Evolutionary conservation across 345 rosid species (phyloP).

Genomic region (Euphorbia tirucalli): DNA sequence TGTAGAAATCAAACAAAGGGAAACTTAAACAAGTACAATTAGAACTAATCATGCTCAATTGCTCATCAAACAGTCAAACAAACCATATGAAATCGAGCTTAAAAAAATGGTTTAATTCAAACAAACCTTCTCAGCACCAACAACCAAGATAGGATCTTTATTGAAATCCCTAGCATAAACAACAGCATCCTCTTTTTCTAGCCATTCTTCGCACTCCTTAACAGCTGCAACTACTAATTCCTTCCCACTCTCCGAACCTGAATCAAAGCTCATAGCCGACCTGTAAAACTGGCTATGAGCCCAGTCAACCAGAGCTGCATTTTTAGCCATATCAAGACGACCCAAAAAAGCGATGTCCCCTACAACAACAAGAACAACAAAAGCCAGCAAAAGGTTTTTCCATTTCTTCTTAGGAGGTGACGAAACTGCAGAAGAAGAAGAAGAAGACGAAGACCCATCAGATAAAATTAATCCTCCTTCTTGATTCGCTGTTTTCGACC

Average conservation of each 20-base stretch:
- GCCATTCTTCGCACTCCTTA: conserved; percentile 66
- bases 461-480: conserved; percentile 35
- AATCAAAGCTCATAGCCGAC: conserved; percentile 20
- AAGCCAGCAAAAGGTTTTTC: conserved; percentile 56
- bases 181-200: conserved; percentile 66
- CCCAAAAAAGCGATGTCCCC: conserved; percentile 81
- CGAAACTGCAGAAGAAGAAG: conserved; percentile 14
- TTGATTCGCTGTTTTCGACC: conserved; percentile 39
- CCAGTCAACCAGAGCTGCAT: conserved; percentile 61
- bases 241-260: conserved; percentile 8
- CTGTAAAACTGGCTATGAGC: conserved; percentile 50
- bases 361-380: conserved; percentile 62
- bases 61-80: not conserved
- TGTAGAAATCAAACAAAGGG: not conserved
- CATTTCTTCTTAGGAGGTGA: conserved; percentile 50
- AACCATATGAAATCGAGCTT: not conserved
- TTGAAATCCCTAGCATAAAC: conserved; percentile 65
- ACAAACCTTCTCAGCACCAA: conserved; percentile 50
- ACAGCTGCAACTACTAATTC: not conserved
- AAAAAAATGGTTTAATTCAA: not conserved
- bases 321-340: conserved; percentile 68
- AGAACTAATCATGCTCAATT: not conserved
- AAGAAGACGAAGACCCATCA: conserved; percentile 37
- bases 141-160: conserved; percentile 63
- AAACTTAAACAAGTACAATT: not conserved